Percentiles rank a stretch among this genome's conserved stretches.
These are phyloP conservation scores for Phalaenopsis aphrodite DNA, from an alignment of 106 monocot genomes.

Conservation along the genomic window DNA sequence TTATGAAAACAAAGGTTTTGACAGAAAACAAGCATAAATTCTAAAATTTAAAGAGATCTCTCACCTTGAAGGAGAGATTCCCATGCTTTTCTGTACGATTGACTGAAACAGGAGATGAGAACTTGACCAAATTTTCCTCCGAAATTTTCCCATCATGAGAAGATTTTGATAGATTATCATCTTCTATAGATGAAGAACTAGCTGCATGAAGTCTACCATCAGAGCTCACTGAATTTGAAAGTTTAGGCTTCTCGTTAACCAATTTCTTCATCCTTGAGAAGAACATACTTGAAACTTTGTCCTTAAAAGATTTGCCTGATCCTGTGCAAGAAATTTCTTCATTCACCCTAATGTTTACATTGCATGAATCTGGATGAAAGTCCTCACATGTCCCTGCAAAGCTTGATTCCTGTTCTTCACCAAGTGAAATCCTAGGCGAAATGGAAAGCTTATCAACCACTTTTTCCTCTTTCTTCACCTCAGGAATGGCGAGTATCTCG, in stretches of 20 bases:
- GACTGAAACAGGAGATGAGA: slow-evolving; percentile 8
- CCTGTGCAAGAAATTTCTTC: slow-evolving; percentile 16
- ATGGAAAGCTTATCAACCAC: slow-evolving; percentile 3
- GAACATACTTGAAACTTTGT: slow-evolving; percentile 67
- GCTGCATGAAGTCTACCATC: slow-evolving; percentile 8
- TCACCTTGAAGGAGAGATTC: slow-evolving; percentile 31
- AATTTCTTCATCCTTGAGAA: slow-evolving; percentile 52
- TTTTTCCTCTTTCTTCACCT: slow-evolving; percentile 40
- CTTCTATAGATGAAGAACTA: slow-evolving; percentile 1
- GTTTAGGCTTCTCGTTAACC: slow-evolving; percentile 25
- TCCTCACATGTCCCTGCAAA: slow-evolving; percentile 26
- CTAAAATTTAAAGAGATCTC: too few species aligned
- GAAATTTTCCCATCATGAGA: slow-evolving; percentile 1
- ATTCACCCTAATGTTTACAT: slow-evolving; percentile 27
- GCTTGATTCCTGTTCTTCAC: slow-evolving; percentile 24
- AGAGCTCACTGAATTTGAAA: slow-evolving; percentile 8
- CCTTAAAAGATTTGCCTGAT: slow-evolving; percentile 44
- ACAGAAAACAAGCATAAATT: too few species aligned
- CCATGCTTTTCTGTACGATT: slow-evolving; percentile 10
- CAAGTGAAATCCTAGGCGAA: slow-evolving; percentile 21
- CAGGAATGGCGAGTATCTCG: slow-evolving; percentile 61
- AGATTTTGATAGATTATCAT: slow-evolving; percentile 7
- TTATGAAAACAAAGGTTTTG: too few species aligned
- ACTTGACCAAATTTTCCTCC: slow-evolving; percentile 1
- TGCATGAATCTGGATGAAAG: slow-evolving; percentile 40